Percentiles rank a stretch among this genome's conserved stretches.
These are phyloP conservation scores for Ploettnerulaceae sp. DNA, from an alignment of 2,329 filamentous ascomycete genomes.

Conservation along the genomic window DNA sequence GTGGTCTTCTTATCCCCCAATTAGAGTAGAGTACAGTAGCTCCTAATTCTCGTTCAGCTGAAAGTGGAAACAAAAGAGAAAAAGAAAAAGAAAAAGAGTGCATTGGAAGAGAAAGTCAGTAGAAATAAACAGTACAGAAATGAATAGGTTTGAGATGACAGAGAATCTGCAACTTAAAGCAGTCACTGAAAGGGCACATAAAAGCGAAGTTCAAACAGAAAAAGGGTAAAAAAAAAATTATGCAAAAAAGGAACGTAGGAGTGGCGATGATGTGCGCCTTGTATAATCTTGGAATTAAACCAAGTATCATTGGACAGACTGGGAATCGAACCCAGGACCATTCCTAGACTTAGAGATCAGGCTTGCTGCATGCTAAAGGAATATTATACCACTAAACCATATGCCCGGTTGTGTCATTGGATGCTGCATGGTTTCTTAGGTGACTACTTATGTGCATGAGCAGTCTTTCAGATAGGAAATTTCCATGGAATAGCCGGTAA, in stretches of 20 bases:
- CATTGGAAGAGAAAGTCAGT: no score
- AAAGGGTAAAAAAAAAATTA: background rate
- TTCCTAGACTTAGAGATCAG: background rate
- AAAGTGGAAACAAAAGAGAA: no score
- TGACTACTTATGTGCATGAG: background rate
- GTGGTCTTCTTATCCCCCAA: no score
- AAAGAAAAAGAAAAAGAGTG: no score
- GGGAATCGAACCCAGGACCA: slow-evolving; percentile 11
- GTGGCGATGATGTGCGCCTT: background rate
- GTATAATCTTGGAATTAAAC: background rate
- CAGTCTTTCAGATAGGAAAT: no score
- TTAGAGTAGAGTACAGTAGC: no score
- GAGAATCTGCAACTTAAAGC: no score
- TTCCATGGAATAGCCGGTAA: no score
- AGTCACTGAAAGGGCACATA: background rate
- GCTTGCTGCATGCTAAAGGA: slow-evolving; percentile 2
- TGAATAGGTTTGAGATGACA: no score
- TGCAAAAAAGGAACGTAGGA: background rate
- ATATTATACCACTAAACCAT: slow-evolving; percentile 12
- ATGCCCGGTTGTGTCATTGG: slow-evolving; percentile 2
- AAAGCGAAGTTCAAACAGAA: background rate
- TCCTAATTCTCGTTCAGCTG: no score
- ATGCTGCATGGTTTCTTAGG: background rate
- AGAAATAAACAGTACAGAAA: no score
- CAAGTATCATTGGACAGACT: slow-evolving; percentile 3